Evolutionary conservation across 768 basidiomycete genomes (phyloP), one percentile per base, ranked within the genome.

Genomic region (Infundibulicybe gibba): DNA sequence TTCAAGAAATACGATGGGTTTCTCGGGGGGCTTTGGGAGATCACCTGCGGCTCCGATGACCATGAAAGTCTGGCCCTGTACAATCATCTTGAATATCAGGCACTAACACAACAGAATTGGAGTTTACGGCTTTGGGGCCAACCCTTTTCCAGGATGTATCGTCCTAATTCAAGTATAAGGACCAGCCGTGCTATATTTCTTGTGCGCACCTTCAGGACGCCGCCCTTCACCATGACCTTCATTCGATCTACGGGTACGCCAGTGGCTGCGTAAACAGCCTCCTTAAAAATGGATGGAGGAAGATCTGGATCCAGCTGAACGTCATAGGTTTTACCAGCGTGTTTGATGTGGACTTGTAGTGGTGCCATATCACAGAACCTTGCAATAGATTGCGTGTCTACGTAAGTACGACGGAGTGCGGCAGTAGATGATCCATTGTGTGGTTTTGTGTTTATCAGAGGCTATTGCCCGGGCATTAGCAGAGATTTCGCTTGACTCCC

Each of bases 181-280:
- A 44, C 43, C 0, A 19, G 43, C 30, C 5, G 13, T 20, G 32
- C 32, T 13, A 15, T 10, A 44, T 21, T 34, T 13, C 17, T 32
- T 38, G 9, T 6, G 67, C 72, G 45, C 58, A 90, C 92, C 80
- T 94, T 95, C 57, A 97, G 78, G 45, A 92, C 75, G 32, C 87
- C 89, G 45, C 89, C 89, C 62, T 97, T 97, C 62, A 94, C 77
- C 88, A 97, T 94, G 53, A 98, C 87, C 69, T 98, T 99, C 91
- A 97, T 94, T 41, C 94, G 77, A 60, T 95, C 92, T 32, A 81
- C 66, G 3, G 90, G 93, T 2, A 98, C 87, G 6, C 92, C 93
- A 0, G 94, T 97, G 40, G 75, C 69, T 37, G 85, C 77, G 58
- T 88, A 89, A 31, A 98, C 74, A 4, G 81, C 73, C 51, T 91